Evolutionary conservation across 169 alveolate genomes (phyloP).

Genomic region (Cryptosporidium ryanae): DNA sequence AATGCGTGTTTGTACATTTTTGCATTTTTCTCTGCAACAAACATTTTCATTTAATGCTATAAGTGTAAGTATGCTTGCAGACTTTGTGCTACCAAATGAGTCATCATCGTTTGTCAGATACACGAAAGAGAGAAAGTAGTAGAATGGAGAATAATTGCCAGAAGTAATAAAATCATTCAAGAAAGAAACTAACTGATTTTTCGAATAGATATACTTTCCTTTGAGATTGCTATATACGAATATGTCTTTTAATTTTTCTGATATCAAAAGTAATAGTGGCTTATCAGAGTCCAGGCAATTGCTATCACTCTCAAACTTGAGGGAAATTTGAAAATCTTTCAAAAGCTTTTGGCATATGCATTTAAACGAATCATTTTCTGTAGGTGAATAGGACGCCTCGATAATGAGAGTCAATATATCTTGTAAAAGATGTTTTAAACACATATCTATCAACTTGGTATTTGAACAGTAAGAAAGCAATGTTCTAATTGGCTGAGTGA

Average conservation of each 20-base stretch:
- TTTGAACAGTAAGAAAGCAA: conserved; percentile 28
- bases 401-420: conserved; percentile 24
- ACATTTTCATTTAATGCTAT: conserved; percentile 27
- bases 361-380: neutral
- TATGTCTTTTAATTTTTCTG: neutral
- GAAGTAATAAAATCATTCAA: neutral
- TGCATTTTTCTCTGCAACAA: conserved; percentile 22
- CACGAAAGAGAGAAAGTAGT: conserved; percentile 1
- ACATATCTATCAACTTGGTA: conserved; percentile 1
- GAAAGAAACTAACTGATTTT: neutral
- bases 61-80: conserved; percentile 5
- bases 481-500: conserved; percentile 16
- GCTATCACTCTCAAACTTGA: neutral
- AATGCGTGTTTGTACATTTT: conserved; percentile 4
- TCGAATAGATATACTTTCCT: neutral
- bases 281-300: neutral
- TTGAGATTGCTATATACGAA: neutral
- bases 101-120: neutral
- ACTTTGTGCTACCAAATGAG: conserved; percentile 1
- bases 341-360: conserved; percentile 37
- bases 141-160: conserved; percentile 41
- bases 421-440: conserved; percentile 3
- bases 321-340: conserved; percentile 3
- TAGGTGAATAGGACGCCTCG: neutral
- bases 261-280: conserved; percentile 10